Conservation (phyloP, 1,284 basidiomycete genomes). For the Sanghuangporus weigelae region DNA sequence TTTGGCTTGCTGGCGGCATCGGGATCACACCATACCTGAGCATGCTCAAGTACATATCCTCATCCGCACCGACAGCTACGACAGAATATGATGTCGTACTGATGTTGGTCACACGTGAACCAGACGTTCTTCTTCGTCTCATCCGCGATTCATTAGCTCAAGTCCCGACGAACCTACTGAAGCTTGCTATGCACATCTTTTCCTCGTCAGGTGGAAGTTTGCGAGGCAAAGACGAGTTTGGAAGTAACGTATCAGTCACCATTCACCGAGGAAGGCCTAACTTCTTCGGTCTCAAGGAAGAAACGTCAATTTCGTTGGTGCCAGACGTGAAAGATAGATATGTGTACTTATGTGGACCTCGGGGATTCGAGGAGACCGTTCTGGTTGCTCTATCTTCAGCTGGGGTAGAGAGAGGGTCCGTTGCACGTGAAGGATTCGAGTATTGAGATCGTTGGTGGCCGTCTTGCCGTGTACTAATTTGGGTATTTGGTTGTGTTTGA, state of each 20-base stretch:
- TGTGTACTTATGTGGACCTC: slow-evolving; percentile 37
- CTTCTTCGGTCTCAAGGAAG: slow-evolving; percentile 4
- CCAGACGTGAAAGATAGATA: slow-evolving; percentile 18
- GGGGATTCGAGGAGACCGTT: slow-evolving; percentile 31
- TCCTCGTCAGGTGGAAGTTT: slow-evolving; percentile 16
- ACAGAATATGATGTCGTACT: slow-evolving; percentile 32
- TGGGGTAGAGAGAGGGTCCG: slow-evolving; percentile 26
- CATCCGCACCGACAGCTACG: slow-evolving; percentile 6
- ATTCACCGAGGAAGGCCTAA: slow-evolving; percentile 20
- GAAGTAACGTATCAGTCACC: slow-evolving; percentile 16
- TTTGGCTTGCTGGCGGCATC: slow-evolving; percentile 55
- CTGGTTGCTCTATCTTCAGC: slow-evolving; percentile 25
- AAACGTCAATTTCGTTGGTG: slow-evolving; percentile 17
- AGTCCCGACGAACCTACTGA: neutral
- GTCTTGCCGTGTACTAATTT: neutral
- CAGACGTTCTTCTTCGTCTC: slow-evolving; percentile 38
- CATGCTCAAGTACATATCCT: slow-evolving; percentile 35
- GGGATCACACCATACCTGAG: slow-evolving; percentile 55
- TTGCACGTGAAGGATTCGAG: slow-evolving; percentile 34
- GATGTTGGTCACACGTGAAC: slow-evolving; percentile 45
- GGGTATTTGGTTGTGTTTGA: neutral
- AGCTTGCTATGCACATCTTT: slow-evolving; percentile 21
- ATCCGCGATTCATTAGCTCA: slow-evolving; percentile 26
- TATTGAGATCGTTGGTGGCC: slow-evolving; percentile 27
- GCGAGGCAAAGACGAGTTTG: neutral